phyloP scores from a whole-genome alignment of 192 early-diverging fungal species.

The Phycomyces nitens region DNA sequence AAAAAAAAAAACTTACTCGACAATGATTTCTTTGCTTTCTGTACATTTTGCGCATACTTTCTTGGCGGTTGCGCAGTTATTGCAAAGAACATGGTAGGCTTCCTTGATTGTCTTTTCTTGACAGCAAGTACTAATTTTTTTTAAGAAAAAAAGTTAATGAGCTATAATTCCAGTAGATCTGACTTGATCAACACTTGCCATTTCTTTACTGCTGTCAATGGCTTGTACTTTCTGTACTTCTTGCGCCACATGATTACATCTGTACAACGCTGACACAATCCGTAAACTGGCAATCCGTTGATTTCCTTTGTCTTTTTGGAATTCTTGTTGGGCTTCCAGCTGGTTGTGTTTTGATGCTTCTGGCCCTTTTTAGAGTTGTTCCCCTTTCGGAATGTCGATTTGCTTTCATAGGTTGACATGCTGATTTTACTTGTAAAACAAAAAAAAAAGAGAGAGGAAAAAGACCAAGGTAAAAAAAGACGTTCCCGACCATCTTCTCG shows the following conservation, averaged over 20 bases:
- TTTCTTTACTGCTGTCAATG: conserved; percentile 84
- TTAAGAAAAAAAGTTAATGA: conserved; percentile 14
- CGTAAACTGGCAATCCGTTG: conserved; percentile 71
- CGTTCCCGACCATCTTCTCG: no score
- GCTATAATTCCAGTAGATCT: no score
- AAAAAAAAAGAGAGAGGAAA: no score
- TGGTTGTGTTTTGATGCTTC: conserved; percentile 87
- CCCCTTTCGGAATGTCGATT: conserved; percentile 48
- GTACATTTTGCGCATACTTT: conserved; percentile 92
- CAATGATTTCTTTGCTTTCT: conserved; percentile 62
- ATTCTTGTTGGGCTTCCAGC: conserved; percentile 84
- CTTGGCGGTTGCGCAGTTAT: conserved; percentile 75
- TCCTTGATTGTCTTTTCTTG: conserved; percentile 80
- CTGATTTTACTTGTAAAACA: not conserved
- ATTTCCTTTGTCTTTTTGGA: conserved; percentile 77
- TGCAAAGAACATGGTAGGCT: conserved; percentile 94
- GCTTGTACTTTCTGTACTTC: conserved; percentile 96
- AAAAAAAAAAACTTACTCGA: conserved; percentile 24
- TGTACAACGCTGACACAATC: conserved; percentile 72
- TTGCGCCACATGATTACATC: conserved; percentile 83
- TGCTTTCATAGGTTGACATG: conserved; percentile 43
- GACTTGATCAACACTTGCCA: no score
- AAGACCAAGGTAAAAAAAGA: conserved; percentile 1
- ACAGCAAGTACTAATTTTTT: conserved; percentile 47
- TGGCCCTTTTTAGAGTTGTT: conserved; percentile 72